Percentiles rank a stretch among this genome's conserved stretches.
Evolutionary conservation across 352 stramenopile species (phyloP).

Genomic region (Phytopythium montanum): DNA sequence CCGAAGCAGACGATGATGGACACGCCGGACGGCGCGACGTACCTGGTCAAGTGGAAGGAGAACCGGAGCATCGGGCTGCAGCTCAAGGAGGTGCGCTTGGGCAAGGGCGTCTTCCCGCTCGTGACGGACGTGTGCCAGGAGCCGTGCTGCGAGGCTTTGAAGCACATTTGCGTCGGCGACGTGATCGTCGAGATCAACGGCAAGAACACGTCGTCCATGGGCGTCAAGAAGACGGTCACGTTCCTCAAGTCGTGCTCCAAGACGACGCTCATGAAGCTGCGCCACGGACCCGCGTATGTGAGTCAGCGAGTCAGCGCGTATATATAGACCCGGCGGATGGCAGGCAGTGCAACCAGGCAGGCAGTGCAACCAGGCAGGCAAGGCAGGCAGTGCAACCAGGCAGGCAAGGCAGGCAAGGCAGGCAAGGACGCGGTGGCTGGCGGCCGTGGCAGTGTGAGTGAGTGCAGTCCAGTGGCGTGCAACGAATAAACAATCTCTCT

Average conservation of each 20-base stretch:
- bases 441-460: neutral
- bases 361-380: no score
- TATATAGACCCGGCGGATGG: constrained; percentile 23
- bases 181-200: constrained; percentile 88
- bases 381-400: no score
- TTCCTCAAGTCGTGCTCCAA: constrained; percentile 86
- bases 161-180: constrained; percentile 82
- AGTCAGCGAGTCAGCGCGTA: constrained; percentile 73
- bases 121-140: constrained; percentile 83
- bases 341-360: no score
- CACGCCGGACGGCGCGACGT: constrained; percentile 79
- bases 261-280: constrained; percentile 84
- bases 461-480: constrained; percentile 2
- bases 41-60: constrained; percentile 88
- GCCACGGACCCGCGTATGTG: constrained; percentile 67
- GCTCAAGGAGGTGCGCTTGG: constrained; percentile 74
- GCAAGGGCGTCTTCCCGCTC: constrained; percentile 75
- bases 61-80: constrained; percentile 83
- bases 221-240: constrained; percentile 87
- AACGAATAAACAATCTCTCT: neutral
- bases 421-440: no score
- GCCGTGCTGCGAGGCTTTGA: constrained; percentile 75
- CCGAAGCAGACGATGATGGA: constrained; percentile 74
- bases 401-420: no score
- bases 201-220: constrained; percentile 86